Evolutionary conservation across 306 rosid species (phyloP), one percentile per base, ranked within the genome.

Genomic region (Citrullus colocynthis): DNA sequence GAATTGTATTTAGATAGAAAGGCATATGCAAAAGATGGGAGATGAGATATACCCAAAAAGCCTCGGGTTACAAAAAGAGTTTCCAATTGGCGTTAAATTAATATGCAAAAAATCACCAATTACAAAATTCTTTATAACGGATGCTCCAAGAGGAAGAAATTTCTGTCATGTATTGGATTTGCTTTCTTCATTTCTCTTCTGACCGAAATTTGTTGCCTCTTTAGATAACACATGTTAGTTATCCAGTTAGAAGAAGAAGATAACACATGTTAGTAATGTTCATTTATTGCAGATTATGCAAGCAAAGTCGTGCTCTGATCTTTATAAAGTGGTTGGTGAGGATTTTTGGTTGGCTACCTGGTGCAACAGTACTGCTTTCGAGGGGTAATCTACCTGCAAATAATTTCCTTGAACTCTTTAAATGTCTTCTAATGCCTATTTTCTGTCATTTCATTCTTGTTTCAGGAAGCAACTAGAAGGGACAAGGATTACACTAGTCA

Each of bases 381-480:
- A 90, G 87, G 98, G 89, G 98, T 95, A 87, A 87, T 41, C 65
- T 24, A 48, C 65, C 42, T 34, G 69, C 63, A 56, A 73, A 7
- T 54, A 18, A 81, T 45, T 71, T 13, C 80, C 41, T 51, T 78
- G 49, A 48, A 78, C 74, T 79, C 70, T 55, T 34, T 20, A 54
- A 48, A 63, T 57, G 55, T 79, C 54, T 55, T 81, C n/a, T 36
- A 80, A 81, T 55, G 78, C 80, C 85, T 82, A 81, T 65, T 79
- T 84, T 81, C 69, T 76, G 70, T 76, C 79, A 65, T 69, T 74
- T 60, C 69, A 51, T 85, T 41, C 76, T 77, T 80, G 80, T 90
- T 79, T 54, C 96, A 95, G 98, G 97, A 95, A 89, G 86, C 90
- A 83, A 84, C 97, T 95, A 82, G 98, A 95, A 80, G 98, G 98